phyloP scores from a whole-genome alignment of 768 basidiomycete genomes.

The Psilocybe tampanensis region DNA sequence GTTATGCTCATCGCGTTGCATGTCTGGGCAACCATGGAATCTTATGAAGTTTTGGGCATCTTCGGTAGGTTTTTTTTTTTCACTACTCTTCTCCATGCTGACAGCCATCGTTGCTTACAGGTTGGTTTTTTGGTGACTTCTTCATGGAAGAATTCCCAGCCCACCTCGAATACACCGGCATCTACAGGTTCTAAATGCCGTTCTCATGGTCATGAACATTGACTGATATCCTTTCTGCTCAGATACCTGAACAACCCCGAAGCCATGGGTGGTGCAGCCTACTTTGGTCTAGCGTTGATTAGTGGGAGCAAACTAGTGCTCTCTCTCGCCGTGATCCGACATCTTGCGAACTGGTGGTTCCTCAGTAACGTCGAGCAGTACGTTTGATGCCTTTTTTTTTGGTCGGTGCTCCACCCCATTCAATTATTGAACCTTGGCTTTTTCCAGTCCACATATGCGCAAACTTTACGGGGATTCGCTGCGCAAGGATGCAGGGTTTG shows the following conservation, averaged over 20 bases:
- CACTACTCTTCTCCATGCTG: no score
- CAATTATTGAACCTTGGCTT: slow-evolving; percentile 3
- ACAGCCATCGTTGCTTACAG: slow-evolving; percentile 35
- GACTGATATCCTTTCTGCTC: background rate
- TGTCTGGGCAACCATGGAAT: slow-evolving; percentile 88
- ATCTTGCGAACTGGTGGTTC: slow-evolving; percentile 97
- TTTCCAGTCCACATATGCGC: slow-evolving; percentile 91
- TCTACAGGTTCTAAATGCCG: slow-evolving; percentile 68
- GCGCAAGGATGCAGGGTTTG: slow-evolving; percentile 95
- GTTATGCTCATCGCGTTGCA: slow-evolving; percentile 81
- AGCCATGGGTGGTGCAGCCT: slow-evolving; percentile 92
- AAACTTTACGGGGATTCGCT: slow-evolving; percentile 93
- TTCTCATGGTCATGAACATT: background rate
- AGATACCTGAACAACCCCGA: slow-evolving; percentile 96
- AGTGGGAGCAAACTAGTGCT: slow-evolving; percentile 93
- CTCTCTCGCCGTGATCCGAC: slow-evolving; percentile 78
- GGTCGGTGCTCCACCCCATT: slow-evolving; percentile 1
- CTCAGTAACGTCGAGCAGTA: slow-evolving; percentile 89
- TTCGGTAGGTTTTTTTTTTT: slow-evolving; percentile 62
- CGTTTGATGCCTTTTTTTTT: slow-evolving; percentile 29
- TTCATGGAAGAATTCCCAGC: slow-evolving; percentile 94
- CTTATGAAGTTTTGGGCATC: slow-evolving; percentile 89
- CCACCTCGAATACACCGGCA: slow-evolving; percentile 92
- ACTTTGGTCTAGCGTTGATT: slow-evolving; percentile 91
- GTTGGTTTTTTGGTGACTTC: slow-evolving; percentile 99